Base-by-base conservation (phyloP, 352 stramenopile genomes). In the Ophiocytium majus region DNA sequence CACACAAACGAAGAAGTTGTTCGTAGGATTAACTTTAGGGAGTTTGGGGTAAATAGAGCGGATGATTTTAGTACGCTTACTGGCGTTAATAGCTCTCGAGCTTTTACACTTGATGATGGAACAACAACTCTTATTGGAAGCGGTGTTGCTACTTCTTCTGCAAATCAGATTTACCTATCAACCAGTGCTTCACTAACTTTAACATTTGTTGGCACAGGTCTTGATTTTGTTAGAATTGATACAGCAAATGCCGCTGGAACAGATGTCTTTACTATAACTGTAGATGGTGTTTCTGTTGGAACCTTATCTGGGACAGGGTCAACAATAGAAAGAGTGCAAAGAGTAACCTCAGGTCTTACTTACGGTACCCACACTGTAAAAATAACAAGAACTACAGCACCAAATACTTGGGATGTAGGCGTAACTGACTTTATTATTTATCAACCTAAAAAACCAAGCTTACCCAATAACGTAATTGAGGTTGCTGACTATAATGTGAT, bases 171-270 rank as follows among this genome's bases (percentile, higher is more conserved):
- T 28, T 23, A 28, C 28, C 23, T 23, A 23, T 23, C 57, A 23
- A 71, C 57, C 28, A 28, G 57, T 23, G 28, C 23, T 28, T 28
- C 23, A 23, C 23, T 71, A 23, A 71, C 28, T 71, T 23, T 71
- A 23, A 71, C 57, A 23, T 71, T 71, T 71, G 57, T 71, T 71
- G 57, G 57, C 23, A 71, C 57, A 23, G 57, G 57, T 71, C 28
- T 71, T 23, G 57, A 71, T 71, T 71, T 71, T 71, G 28, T 28
- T 71, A 71, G 57, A 71, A 23, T 28, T 71, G 57, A 71, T 71
- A 71, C 28, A 23, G 19, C 28, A 23, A 71, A 71, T 28, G 28
- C 57, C 28, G 57, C 19, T 23, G 28, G 28, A 23, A 71, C 28
- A 23, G 57, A 71, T 71, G 23, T 28, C 28, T 28, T 23, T 28